Percentiles rank a stretch among this genome's conserved stretches.
phyloP scores from a whole-genome alignment of 2,329 filamentous ascomycete species.

The Colletotrichum sp. region DNA sequence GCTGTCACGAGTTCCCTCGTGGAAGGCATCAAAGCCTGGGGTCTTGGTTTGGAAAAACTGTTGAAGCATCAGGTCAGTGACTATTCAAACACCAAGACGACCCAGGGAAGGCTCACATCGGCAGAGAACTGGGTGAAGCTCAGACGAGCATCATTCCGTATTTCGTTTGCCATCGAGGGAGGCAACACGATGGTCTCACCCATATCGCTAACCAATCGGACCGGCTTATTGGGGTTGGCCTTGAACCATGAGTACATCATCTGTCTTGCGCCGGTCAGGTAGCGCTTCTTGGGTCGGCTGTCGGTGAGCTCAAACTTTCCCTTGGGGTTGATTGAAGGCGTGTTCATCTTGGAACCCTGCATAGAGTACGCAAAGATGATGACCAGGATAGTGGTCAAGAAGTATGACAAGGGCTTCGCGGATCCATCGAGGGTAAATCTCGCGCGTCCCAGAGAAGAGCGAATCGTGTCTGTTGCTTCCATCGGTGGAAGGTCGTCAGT shows the following conservation, averaged over 20 bases:
- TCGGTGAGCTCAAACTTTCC: neutral
- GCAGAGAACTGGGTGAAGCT: neutral
- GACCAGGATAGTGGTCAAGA: neutral
- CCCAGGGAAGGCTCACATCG: neutral
- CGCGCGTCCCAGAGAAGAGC: neutral
- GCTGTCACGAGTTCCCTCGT: neutral
- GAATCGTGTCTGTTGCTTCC: neutral
- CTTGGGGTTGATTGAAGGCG: neutral
- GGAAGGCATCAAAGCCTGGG: neutral
- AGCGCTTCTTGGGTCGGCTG: neutral
- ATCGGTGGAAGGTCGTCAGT: neutral
- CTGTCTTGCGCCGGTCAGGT: neutral
- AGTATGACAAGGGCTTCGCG: neutral
- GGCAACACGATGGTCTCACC: neutral
- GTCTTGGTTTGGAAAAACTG: neutral
- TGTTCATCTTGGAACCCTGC: conserved; percentile 1
- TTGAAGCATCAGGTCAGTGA: neutral
- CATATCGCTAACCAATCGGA: neutral
- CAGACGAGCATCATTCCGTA: neutral
- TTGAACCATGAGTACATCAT: conserved; percentile 1
- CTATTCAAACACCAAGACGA: neutral
- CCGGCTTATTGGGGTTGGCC: conserved; percentile 1
- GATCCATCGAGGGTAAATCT: neutral
- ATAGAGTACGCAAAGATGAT: neutral
- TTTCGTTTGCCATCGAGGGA: conserved; percentile 1